These are phyloP conservation scores for Cucumis melo DNA, from an alignment of 306 rosid species.

Conservation along the genomic window DNA sequence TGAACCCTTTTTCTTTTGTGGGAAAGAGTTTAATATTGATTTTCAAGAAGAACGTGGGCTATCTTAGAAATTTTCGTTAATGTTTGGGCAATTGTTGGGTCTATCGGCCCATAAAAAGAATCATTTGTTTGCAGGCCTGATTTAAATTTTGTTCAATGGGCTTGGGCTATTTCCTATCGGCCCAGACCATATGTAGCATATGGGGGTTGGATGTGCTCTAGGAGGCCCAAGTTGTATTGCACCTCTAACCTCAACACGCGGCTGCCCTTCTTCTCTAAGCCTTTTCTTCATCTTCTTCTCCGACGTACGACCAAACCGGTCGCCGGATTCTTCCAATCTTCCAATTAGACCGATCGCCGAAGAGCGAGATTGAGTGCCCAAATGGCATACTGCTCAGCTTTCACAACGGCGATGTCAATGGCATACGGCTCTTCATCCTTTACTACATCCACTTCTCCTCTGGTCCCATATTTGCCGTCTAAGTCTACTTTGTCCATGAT, in stretches of 20 bases:
- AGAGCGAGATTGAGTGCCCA: too few relatives aligned
- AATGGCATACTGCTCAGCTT: not conserved
- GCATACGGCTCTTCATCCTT: not conserved
- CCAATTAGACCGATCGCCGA: too few relatives aligned
- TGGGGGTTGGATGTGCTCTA: not conserved
- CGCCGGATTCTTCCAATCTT: too few relatives aligned
- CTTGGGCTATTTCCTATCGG: not conserved
- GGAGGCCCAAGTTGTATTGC: not conserved
- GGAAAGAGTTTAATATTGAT: too few relatives aligned
- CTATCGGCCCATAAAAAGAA: not conserved
- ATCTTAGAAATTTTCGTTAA: not conserved
- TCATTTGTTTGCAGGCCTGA: not conserved
- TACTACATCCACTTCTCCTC: not conserved
- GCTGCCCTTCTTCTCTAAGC: too few relatives aligned
- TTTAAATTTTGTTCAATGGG: not conserved
- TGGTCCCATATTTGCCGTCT: constrained; percentile 5
- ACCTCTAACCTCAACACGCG: not conserved
- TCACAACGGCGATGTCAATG: constrained; percentile 7
- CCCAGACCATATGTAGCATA: not conserved
- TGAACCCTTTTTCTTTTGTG: too few relatives aligned
- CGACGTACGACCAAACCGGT: too few relatives aligned
- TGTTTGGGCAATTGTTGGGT: not conserved
- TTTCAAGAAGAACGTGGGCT: not conserved
- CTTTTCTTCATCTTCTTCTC: too few relatives aligned
- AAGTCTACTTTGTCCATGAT: constrained; percentile 1